Evolutionary conservation across 345 rosid species (phyloP).

Genomic region (Xanthoceras sorbifolium): DNA sequence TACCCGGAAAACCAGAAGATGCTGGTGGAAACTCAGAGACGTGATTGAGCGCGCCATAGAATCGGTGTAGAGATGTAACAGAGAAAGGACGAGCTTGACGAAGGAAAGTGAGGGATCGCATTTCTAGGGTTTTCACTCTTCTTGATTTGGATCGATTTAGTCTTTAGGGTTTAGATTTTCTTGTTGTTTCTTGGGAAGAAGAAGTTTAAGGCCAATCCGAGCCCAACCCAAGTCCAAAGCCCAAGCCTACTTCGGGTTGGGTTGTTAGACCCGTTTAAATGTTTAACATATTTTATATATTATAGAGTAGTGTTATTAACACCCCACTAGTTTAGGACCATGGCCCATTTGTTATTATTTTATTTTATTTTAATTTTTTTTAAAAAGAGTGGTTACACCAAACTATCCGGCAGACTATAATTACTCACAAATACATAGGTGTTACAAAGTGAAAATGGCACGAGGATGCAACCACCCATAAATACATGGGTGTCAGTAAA

Average conservation of each 20-base stretch:
- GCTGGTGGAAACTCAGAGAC: constrained; percentile 17
- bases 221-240: background rate
- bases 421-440: no score
- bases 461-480: no score
- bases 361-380: no score
- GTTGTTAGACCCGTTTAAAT: no score
- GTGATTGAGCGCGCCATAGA: constrained; percentile 27
- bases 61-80: constrained; percentile 29
- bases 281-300: no score
- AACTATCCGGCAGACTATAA: no score
- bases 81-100: constrained; percentile 36
- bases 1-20: constrained; percentile 38
- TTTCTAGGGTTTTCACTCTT: constrained; percentile 18
- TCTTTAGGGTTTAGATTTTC: background rate
- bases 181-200: background rate
- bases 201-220: background rate
- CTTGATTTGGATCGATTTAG: background rate
- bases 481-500: no score
- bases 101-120: constrained; percentile 28
- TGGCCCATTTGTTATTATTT: no score
- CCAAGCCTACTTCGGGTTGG: background rate
- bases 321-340: no score
- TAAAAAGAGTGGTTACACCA: no score
- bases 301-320: no score
- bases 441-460: no score